Evolutionary conservation across 139 green algal genomes (phyloP).

Genomic region (Chlamydomonas urium): DNA sequence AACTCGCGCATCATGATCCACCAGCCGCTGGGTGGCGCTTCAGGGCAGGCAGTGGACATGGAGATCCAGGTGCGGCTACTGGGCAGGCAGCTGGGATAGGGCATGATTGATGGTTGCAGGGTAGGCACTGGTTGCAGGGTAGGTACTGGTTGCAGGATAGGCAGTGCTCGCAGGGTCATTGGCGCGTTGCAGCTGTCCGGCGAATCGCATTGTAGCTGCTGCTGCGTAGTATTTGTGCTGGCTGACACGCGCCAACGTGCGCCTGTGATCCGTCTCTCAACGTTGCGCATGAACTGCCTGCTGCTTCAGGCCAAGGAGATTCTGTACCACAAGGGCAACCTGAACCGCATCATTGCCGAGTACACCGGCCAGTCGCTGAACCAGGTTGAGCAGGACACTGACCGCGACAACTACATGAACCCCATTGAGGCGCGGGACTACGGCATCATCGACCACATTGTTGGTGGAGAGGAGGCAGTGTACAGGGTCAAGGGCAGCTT

Average conservation of each 20-base stretch:
- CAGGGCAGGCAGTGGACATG: slow-evolving; percentile 80
- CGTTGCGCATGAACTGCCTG: too few species aligned
- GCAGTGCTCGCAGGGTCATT: too few species aligned
- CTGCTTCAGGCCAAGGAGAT: slow-evolving; percentile 90
- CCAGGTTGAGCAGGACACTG: slow-evolving; percentile 94
- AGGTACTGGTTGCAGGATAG: too few species aligned
- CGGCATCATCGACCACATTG: slow-evolving; percentile 94
- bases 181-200: too few species aligned
- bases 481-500: slow-evolving; percentile 19
- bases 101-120: too few species aligned
- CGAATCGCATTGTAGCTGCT: slow-evolving; percentile 1
- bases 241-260: too few species aligned
- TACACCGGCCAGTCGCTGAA: slow-evolving; percentile 79
- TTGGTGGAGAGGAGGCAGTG: slow-evolving; percentile 87
- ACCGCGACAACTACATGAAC: slow-evolving; percentile 96
- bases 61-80: slow-evolving; percentile 81
- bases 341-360: slow-evolving; percentile 95
- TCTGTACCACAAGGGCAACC: slow-evolving; percentile 99
- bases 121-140: too few species aligned
- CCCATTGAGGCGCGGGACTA: slow-evolving; percentile 95
- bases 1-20: slow-evolving; percentile 99
- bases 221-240: too few species aligned
- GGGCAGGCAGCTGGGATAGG: too few species aligned
- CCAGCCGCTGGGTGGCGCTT: slow-evolving; percentile 94
- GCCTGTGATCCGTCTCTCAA: too few species aligned